Evolutionary conservation across 1,139 yeast genomes (phyloP), one percentile per base, ranked within the genome.

Genomic region (Protomyces inundatus): DNA sequence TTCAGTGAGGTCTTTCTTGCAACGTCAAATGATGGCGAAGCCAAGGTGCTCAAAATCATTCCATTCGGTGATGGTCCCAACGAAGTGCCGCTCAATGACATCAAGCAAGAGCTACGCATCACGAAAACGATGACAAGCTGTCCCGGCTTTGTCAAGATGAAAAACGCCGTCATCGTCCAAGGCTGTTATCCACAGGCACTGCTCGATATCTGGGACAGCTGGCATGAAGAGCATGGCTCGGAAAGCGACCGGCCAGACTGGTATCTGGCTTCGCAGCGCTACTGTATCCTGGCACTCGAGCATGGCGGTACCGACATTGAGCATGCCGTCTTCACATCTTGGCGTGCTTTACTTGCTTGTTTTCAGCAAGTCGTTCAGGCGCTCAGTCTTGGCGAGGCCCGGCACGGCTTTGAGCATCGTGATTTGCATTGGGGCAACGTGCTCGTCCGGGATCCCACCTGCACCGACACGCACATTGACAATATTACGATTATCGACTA

Each of bases 351-450:
- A 1, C 73, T 75, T 59, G 74, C 74, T 10, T 78, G 86, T 1
- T 83, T 86, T 68, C 80, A 84, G 82, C 79, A 79, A 67, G 75
- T 84, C 39, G 82, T 78, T 1, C 72, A 76, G n/a, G 74, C 78
- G 6, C 72, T 86, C 42, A 78, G 82, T 34, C 73, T 73, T 6
- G 86, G 83, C 1, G 90, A 86, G 71, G 72, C 74, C 23, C 71
- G 74, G 55, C 75, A 76, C 66, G 77, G 80, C 67, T 85, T 85
- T 73, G 90, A 86, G 73, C 90, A 86, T 70, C 77, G 90, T 37
- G 87, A 85, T 71, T 74, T 86, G 66, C 86, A 84, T 68, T 79
- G 86, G 80, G 85, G 85, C n/a, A 86, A 86, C 69, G 75, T 86
- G 61, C 75, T 74, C 64, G 74, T 76, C 61, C 66, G 67, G 46